Percentiles rank a stretch among this genome's conserved stretches.
These are phyloP conservation scores for Castanospermum australe DNA, from an alignment of 306 rosid genomes.

Conservation along the genomic window DNA sequence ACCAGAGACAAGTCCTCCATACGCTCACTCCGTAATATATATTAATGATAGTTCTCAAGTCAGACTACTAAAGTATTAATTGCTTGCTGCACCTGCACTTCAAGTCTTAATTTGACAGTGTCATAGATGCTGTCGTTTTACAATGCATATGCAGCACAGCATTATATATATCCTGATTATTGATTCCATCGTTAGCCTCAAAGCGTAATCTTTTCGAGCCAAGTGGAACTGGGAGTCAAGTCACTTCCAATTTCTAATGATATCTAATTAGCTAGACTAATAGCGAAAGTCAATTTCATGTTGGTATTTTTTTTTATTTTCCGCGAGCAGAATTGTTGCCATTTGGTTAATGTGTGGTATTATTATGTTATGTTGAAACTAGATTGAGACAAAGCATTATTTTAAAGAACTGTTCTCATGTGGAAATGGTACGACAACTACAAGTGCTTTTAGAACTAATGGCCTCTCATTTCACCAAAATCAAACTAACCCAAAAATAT, in stretches of 20 bases:
- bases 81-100: background rate
- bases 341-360: background rate
- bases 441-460: background rate
- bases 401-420: background rate
- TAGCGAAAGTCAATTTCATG: background rate
- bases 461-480: slow-evolving; percentile 11
- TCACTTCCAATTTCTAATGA: background rate
- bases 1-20: background rate
- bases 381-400: background rate
- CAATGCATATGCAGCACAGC: background rate
- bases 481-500: background rate
- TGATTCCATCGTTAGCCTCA: background rate
- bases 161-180: background rate
- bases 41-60: too few species aligned
- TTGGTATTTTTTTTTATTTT: too few species aligned
- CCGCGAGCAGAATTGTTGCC: background rate
- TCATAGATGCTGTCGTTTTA: background rate
- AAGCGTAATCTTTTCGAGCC: background rate
- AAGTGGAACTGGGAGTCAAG: background rate
- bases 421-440: background rate
- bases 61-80: background rate
- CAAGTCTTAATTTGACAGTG: background rate
- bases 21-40: too few species aligned
- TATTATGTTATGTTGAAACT: background rate
- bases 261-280: background rate